Conservation (phyloP, 2,329 filamentous ascomycete genomes). For the Rosellinia necatrix region DNA sequence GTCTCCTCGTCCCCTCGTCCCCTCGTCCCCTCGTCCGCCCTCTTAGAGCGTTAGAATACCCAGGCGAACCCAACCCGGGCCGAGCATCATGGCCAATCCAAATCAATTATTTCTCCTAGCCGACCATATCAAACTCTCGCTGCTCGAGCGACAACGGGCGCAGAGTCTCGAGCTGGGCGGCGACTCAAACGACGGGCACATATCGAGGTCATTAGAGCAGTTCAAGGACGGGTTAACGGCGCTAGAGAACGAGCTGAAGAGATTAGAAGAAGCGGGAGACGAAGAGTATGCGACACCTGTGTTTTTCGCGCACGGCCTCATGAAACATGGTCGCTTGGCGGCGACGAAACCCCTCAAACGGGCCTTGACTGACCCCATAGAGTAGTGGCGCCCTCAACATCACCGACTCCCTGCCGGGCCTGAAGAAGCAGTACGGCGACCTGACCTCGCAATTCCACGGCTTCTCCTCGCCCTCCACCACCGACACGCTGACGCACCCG, state of each 20-base stretch:
- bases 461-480: constrained; percentile 56
- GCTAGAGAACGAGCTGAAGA: constrained; percentile 66
- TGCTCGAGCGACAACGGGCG: constrained; percentile 88
- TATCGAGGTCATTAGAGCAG: constrained; percentile 85
- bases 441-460: constrained; percentile 81
- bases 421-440: constrained; percentile 76
- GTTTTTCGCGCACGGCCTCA: background rate
- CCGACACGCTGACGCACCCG: constrained; percentile 59
- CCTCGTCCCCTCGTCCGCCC: constrained; percentile 1
- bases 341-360: background rate
- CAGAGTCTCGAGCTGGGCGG: constrained; percentile 78
- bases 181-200: constrained; percentile 84
- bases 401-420: constrained; percentile 66
- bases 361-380: constrained; percentile 27
- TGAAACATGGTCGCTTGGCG: background rate
- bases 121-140: constrained; percentile 94
- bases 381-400: constrained; percentile 55
- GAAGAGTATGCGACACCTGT: constrained; percentile 55
- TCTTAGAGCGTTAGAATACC: constrained; percentile 13
- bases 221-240: constrained; percentile 78
- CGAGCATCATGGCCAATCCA: constrained; percentile 56
- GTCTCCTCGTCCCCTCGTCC: no score
- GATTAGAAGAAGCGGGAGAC: constrained; percentile 67
- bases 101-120: constrained; percentile 89
- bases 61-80: background rate